Evolutionary conservation across 1,284 basidiomycete genomes (phyloP), one percentile per base, ranked within the genome.

Genomic region (Exobasidium cylindrosporum): DNA sequence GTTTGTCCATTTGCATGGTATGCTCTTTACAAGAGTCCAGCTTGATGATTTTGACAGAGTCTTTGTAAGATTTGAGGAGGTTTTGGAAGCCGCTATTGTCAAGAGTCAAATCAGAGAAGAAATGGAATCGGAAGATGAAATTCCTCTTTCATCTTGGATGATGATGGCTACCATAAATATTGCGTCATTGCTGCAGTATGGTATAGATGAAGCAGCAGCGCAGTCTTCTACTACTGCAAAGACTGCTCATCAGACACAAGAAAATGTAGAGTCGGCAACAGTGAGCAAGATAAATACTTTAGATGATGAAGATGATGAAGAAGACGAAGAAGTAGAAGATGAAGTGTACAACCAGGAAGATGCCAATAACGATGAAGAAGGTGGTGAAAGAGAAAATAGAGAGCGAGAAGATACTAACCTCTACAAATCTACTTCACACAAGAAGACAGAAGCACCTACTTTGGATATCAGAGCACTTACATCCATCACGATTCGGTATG

Each of bases 21-120:
- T 96, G 89, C 84, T 98, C 1, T 95, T 97, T 82, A 97, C 94
- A 10, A 89, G 89, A 67, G 90, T 96, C 66, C 87, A 95, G 70
- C 86, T 97, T 23, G 94, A 98, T 80, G 89, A 92, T 78, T 97
- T 97, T 75, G 82, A 85, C 45, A 83, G 87, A 0, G 88, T 89
- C 0, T 86, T 92, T 53, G 88, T 88, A 1, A 88, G 91, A 30
- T 90, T 96, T 77, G 84, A 92, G 64, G 91, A 94, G 79, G 55
- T 40, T 21, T 57, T 29, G 54, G 63, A 62, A 3, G 29, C 45
- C 57, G 5, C 28, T 4, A 21, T 35, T 62, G 17, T 10, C 21
- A 24, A 29, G 47, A 35, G 40, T 52, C 0, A 14, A 43, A n/a
- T n/a, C 49, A 4, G 2, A 46, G 10, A 40, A 40, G 35, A 40